Base-by-base conservation (phyloP, 805 yeast genomes). In the Starmerella vitae region DNA sequence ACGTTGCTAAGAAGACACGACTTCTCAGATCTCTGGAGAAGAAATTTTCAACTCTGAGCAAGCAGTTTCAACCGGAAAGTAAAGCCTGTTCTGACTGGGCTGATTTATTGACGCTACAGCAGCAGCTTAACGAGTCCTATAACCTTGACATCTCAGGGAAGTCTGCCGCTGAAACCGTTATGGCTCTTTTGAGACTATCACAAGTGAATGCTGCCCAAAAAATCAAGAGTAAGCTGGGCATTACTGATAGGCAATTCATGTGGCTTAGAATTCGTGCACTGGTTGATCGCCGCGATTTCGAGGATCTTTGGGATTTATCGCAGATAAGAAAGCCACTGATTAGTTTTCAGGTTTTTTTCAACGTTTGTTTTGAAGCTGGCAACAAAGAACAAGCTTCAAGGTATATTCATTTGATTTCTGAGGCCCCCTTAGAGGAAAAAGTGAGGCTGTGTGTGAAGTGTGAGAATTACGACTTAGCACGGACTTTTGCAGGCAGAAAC, bases 331-430 rank as follows among this genome's bases (percentile, higher is more conserved):
- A 72, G 44, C 72, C 91, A 0, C 79, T 82, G 0, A 79, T 84
- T 30, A 85, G 88, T 0, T 77, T 76, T 43, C 67, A 66, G 43
- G 75, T 78, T 0, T 75, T 84, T 46, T 79, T 65, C 39, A 62
- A 67, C 13, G 69, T 71, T 28, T 67, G 77, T 28, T 50, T 70
- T 30, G 65, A 64, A 39, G 63, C 68, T 3, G 80, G 75, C 0
- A 76, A 77, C 24, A 59, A 65, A 28, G 61, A 71, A 18, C 75
- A 75, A 35, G 82, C 88, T 1, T 66, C 76, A 0, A 52, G 60
- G 15, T 82, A 77, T 49, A 68, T 84, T 15, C 60, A 64, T 14
- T 59, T 72, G 57, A 74, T 81, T 48, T 41, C 62, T 4, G 59
- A 60, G 5, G 45, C 71, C 31, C 52, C 63, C 4, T 67, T 69